Base-by-base conservation (phyloP, 2,329 filamentous ascomycete genomes). In the Scedosporium minutisporum region DNA sequence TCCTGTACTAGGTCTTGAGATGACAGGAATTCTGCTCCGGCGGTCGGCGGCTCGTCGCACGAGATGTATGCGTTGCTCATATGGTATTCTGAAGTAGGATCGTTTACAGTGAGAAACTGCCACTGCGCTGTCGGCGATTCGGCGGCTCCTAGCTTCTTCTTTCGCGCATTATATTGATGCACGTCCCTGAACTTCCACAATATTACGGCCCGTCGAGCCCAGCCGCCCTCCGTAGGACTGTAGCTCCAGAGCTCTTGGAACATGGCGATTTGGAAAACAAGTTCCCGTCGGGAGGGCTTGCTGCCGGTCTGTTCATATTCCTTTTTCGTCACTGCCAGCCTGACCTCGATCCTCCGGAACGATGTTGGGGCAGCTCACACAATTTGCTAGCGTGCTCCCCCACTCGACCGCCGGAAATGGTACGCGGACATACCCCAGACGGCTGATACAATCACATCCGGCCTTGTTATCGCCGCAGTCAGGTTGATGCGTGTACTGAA, bases 211-310 rank as follows among this genome's bases (percentile, higher is more conserved):
- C 84, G 81, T n/a, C 83, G 80, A 9, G 76, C 79, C 82, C 83
- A 87, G 67, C 75, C 71, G 57, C 69, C 70, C n/a, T 73, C 41
- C 38, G 18, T 38, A 23, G 18, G 46, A 21, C 7, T 16, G 38
- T 6, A 7, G 38, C 83, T 87, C 79, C 81, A 86, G 42, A 87
- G 78, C 74, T 87, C 85, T 70, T 88, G 85, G 70, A 86, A 84
- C 85, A 87, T 87, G 70, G 82, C 83, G 57, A 87, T 83, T 71
- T 82, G 81, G 66, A 80, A 77, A 60, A 87, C 78, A 63, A 86
- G 76, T 53, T 86, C 82, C 68, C 29, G 6, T 44, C 64, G 61
- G 5, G 65, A 62, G 62, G 42, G 48, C 14, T 62, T 66, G 64
- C 6, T 65, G 14, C 16, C 10, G 29, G 44, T n/a, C n/a, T n/a